Percentiles rank a stretch among this genome's conserved stretches.
These are phyloP conservation scores for Cephaloascus albidus DNA, from an alignment of 805 yeast species.

Conservation along the genomic window DNA sequence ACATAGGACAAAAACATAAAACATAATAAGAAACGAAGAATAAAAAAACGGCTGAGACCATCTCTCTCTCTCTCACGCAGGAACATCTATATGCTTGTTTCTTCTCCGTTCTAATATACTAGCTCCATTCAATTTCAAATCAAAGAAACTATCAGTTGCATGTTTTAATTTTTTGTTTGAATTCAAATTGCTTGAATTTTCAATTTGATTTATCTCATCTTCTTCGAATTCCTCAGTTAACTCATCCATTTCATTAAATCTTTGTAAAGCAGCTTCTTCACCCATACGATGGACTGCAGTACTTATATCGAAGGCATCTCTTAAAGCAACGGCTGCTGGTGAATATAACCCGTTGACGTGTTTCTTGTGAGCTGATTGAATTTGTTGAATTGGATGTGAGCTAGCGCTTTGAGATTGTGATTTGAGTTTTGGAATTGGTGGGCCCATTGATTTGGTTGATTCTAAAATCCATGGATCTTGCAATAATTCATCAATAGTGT, in stretches of 20 bases:
- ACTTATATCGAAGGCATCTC: constrained; percentile 81
- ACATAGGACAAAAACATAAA: too few relatives aligned
- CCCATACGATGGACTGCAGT: constrained; percentile 80
- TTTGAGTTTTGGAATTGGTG: constrained; percentile 1
- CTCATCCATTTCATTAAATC: constrained; percentile 21
- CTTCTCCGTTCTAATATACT: constrained; percentile 39
- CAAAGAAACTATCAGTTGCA: constrained; percentile 18
- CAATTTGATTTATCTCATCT: constrained; percentile 1
- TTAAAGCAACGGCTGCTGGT: constrained; percentile 72
- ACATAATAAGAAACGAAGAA: too few relatives aligned
- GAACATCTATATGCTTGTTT: constrained; percentile 8
- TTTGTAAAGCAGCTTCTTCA: constrained; percentile 42
- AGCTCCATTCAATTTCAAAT: constrained; percentile 42
- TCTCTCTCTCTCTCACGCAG: too few relatives aligned
- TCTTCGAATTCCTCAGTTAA: constrained; percentile 25
- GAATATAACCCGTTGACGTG: constrained; percentile 30
- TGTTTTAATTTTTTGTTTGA: not conserved
- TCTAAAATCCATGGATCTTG: constrained; percentile 67
- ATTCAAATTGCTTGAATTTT: not conserved
- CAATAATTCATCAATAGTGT: constrained; percentile 63
- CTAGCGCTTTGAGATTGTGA: constrained; percentile 3
- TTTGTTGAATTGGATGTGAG: constrained; percentile 19
- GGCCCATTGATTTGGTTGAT: constrained; percentile 5
- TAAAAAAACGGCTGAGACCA: too few relatives aligned
- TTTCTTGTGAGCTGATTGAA: constrained; percentile 5